phyloP scores from a whole-genome alignment of 2,329 filamentous ascomycete genomes.

The Colletotrichum liriopes region DNA sequence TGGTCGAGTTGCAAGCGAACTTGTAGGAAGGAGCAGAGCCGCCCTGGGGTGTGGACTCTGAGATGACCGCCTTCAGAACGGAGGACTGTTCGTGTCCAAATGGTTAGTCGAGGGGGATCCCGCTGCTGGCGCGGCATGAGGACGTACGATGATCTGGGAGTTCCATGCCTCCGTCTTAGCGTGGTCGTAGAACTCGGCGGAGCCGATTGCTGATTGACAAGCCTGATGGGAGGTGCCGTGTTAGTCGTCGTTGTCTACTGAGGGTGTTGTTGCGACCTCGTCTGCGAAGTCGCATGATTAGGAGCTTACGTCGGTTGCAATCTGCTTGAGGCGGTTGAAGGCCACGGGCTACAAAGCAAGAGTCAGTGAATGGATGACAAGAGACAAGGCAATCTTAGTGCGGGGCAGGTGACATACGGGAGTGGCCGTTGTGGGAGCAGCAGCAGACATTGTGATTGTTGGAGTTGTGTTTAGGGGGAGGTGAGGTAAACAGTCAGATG shows the following conservation, averaged over 20 bases:
- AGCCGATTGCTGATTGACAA: constrained; percentile 83
- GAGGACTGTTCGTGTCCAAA: constrained; percentile 70
- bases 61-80: constrained; percentile 84
- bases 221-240: constrained; percentile 68
- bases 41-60: constrained; percentile 76
- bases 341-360: constrained; percentile 75
- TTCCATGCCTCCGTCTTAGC: constrained; percentile 90
- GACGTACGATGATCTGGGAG: constrained; percentile 87
- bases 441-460: constrained; percentile 30
- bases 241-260: constrained; percentile 40
- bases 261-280: not conserved
- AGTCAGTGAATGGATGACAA: constrained; percentile 7
- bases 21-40: constrained; percentile 81
- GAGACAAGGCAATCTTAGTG: not conserved
- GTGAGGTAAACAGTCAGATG: not conserved
- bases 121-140: not conserved
- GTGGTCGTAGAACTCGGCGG: constrained; percentile 88
- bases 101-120: constrained; percentile 17
- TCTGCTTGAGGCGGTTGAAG: constrained; percentile 84
- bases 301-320: constrained; percentile 82
- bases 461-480: constrained; percentile 11
- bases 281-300: constrained; percentile 12
- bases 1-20: constrained; percentile 97
- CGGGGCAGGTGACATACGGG: constrained; percentile 25
- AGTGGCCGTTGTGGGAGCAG: constrained; percentile 24